Evolutionary conservation across 129 eudicot species (phyloP).

Genomic region (Pulicaria dysenterica): DNA sequence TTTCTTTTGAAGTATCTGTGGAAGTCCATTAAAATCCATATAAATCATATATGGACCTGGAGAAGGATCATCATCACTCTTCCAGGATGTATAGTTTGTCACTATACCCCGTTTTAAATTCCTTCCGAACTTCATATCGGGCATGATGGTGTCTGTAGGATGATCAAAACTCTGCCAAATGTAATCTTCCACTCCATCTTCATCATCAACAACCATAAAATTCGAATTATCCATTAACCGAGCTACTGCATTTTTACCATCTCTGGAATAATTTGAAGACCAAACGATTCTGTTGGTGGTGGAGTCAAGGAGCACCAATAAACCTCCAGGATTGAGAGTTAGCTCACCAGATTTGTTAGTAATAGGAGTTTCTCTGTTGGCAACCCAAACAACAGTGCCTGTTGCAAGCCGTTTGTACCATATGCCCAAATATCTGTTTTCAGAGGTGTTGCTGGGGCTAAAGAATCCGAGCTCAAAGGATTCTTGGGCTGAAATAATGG

Average conservation of each 20-base stretch:
- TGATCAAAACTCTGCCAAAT: conserved; percentile 25
- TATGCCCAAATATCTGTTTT: conserved; percentile 37
- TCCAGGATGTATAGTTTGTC: conserved; percentile 27
- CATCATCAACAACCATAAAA: conserved; percentile 1
- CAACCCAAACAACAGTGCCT: conserved; percentile 23
- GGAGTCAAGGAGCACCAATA: background rate
- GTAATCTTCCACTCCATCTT: background rate
- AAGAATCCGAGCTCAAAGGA: conserved; percentile 54
- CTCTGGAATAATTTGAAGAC: background rate
- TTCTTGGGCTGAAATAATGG: conserved; percentile 44
- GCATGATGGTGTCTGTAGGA: background rate
- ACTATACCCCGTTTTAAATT: background rate
- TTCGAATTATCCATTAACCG: conserved; percentile 23
- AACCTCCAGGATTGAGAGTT: background rate
- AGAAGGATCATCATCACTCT: conserved; percentile 31
- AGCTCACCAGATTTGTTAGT: background rate
- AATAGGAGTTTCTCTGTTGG: conserved; percentile 8
- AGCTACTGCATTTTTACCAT: background rate
- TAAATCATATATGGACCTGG: conserved; percentile 11
- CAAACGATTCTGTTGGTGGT: conserved; percentile 1
- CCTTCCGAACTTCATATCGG: conserved; percentile 6
- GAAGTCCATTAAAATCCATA: conserved; percentile 3
- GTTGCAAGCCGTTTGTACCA: conserved; percentile 37
- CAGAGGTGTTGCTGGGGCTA: conserved; percentile 21
- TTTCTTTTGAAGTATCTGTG: background rate